phyloP scores from a whole-genome alignment of 208 protist genomes.

The Balamuthia mandrillaris region DNA sequence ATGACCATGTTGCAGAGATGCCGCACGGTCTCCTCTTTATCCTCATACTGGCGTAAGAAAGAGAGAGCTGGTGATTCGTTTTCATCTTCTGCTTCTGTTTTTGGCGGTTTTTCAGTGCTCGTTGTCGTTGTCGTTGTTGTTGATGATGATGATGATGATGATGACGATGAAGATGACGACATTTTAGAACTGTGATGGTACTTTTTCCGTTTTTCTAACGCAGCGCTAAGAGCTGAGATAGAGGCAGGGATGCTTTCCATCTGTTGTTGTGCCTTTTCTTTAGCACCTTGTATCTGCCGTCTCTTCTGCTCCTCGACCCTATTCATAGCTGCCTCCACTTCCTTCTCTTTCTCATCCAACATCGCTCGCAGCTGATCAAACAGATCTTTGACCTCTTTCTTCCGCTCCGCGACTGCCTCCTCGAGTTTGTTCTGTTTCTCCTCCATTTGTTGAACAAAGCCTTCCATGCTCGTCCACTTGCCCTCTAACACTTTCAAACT shows the following conservation, averaged over 20 bases:
- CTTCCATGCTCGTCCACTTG: not conserved
- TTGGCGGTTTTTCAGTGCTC: too few species aligned
- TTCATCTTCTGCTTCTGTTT: too few species aligned
- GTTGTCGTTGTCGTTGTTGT: too few species aligned
- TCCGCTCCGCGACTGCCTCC: not conserved
- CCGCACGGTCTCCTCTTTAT: not conserved
- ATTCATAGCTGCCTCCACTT: not conserved
- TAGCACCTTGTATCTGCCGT: not conserved
- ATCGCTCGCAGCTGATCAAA: not conserved
- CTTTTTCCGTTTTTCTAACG: too few species aligned
- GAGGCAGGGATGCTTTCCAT: not conserved
- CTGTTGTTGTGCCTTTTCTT: not conserved
- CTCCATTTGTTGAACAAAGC: not conserved
- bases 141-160: not conserved
- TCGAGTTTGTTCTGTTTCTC: not conserved
- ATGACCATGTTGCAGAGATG: not conserved
- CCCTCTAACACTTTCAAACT: not conserved
- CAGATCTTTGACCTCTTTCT: not conserved
- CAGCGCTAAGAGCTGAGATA: too few species aligned
- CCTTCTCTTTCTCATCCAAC: conserved; percentile 1
- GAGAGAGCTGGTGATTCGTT: not conserved
- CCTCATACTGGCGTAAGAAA: not conserved
- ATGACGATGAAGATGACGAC: not conserved
- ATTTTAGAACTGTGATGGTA: not conserved
- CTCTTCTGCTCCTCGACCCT: not conserved